phyloP scores from a whole-genome alignment of 345 rosid species.

The Trapa incisa region DNA sequence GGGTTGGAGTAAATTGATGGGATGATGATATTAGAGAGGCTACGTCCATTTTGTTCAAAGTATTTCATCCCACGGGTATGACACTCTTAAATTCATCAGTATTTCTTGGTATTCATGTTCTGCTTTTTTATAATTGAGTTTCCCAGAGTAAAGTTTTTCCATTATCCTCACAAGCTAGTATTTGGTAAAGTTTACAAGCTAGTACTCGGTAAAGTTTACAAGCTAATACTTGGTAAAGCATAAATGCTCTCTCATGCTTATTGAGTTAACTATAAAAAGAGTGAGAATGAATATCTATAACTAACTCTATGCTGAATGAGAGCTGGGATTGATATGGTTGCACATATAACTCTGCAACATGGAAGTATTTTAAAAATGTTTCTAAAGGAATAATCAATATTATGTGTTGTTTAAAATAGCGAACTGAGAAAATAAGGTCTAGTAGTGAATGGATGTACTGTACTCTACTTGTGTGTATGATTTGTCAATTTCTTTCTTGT shows the following conservation, averaged over 20 bases:
- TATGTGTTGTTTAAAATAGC: not conserved
- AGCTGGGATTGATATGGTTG: constrained; percentile 92
- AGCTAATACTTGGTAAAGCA: too few species aligned
- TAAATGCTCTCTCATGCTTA: too few species aligned
- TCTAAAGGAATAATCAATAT: constrained; percentile 11
- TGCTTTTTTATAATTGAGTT: not conserved
- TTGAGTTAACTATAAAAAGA: too few species aligned
- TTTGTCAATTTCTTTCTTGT: too few species aligned
- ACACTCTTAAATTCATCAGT: constrained; percentile 4
- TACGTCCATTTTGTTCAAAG: constrained; percentile 88
- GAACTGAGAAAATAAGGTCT: too few species aligned
- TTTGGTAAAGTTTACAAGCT: too few species aligned
- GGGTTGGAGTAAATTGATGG: constrained; percentile 80
- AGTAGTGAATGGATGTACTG: too few species aligned
- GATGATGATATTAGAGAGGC: constrained; percentile 89
- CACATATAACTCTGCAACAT: constrained; percentile 86
- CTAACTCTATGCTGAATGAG: constrained; percentile 82
- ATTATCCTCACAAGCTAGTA: not conserved
- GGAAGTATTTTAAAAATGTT: constrained; percentile 90
- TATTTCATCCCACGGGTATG: constrained; percentile 42
- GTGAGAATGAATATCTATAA: constrained; percentile 5
- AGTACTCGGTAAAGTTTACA: not conserved
- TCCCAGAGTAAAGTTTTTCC: not conserved
- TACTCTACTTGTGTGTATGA: too few species aligned
- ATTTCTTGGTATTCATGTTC: not conserved